These are phyloP conservation scores for Obba rivulosa DNA, from an alignment of 768 basidiomycete species.

Conservation along the genomic window DNA sequence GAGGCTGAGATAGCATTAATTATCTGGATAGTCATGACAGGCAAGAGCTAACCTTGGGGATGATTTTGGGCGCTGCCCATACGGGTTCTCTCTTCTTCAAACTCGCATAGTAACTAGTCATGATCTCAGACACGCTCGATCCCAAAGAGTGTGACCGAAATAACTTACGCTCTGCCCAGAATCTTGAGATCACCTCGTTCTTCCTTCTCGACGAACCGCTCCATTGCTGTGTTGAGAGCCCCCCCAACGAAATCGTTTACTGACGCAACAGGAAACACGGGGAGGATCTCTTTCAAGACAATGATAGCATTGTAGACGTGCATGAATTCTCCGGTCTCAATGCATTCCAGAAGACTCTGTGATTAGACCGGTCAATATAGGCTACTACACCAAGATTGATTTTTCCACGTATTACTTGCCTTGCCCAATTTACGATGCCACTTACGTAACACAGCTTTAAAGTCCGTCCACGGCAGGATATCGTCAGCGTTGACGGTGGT, in stretches of 20 bases:
- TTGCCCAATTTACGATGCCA: conserved; percentile 76
- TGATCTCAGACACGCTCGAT: not conserved
- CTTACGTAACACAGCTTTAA: conserved; percentile 69
- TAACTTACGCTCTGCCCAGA: conserved; percentile 64
- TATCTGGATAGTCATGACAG: not conserved
- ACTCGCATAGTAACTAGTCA: conserved; percentile 60
- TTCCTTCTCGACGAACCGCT: conserved; percentile 66
- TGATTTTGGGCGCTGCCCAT: conserved; percentile 36
- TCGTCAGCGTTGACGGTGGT: conserved; percentile 38
- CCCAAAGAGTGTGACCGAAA: not conserved
- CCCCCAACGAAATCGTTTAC: conserved; percentile 48
- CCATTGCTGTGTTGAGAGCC: conserved; percentile 54
- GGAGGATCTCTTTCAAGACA: conserved; percentile 85
- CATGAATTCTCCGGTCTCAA: conserved; percentile 90
- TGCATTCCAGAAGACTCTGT: conserved; percentile 75
- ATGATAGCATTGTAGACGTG: conserved; percentile 97
- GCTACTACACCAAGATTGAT: not conserved
- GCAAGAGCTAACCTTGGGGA: conserved; percentile 27
- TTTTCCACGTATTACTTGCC: conserved; percentile 35
- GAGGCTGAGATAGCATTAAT: not conserved
- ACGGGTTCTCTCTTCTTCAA: conserved; percentile 67
- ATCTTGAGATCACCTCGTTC: conserved; percentile 83
- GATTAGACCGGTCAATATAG: not conserved
- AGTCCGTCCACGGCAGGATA: conserved; percentile 63
- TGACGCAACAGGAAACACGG: conserved; percentile 76